These are phyloP conservation scores for Triticum timopheevii DNA, from an alignment of 176 grass and related monocot genomes.

Conservation along the genomic window DNA sequence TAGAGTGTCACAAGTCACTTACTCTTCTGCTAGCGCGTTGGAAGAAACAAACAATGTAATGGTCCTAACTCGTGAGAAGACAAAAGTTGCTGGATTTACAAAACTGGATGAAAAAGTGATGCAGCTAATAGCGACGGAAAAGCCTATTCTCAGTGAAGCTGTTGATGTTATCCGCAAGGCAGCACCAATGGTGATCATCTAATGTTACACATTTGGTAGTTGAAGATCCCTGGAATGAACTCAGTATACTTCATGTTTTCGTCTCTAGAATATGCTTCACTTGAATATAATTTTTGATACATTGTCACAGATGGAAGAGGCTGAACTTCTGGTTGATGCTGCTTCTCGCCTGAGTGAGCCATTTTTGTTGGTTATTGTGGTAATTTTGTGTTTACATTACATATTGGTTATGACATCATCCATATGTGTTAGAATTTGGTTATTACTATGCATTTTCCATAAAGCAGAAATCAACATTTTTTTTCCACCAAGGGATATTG, in stretches of 20 bases:
- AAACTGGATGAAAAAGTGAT: constrained; percentile 66
- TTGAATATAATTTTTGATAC: constrained; percentile 52
- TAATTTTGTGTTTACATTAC: constrained; percentile 62
- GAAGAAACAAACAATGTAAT: constrained; percentile 49
- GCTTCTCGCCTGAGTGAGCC: constrained; percentile 89
- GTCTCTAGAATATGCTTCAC: constrained; percentile 44
- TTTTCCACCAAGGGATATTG: background rate
- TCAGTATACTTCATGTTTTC: constrained; percentile 37
- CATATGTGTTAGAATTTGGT: background rate
- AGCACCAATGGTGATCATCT: constrained; percentile 98
- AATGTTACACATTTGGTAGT: constrained; percentile 99
- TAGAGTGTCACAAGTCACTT: constrained; percentile 35
- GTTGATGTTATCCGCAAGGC: constrained; percentile 78
- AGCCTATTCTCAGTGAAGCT: constrained; percentile 70
- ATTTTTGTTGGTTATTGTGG: constrained; percentile 99
- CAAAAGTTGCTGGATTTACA: constrained; percentile 79
- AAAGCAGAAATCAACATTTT: constrained; percentile 7
- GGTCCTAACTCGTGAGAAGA: constrained; percentile 47
- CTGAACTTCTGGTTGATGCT: constrained; percentile 90
- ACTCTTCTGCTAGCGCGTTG: constrained; percentile 39
- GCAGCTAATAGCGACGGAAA: constrained; percentile 69
- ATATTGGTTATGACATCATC: constrained; percentile 35
- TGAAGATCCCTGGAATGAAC: constrained; percentile 75
- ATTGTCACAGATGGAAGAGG: constrained; percentile 91
- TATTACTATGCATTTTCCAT: background rate